Percentiles rank a stretch among this genome's conserved stretches.
These are phyloP conservation scores for Kalmanozyma brasiliensis DNA, from an alignment of 1,284 basidiomycete genomes.

Conservation along the genomic window DNA sequence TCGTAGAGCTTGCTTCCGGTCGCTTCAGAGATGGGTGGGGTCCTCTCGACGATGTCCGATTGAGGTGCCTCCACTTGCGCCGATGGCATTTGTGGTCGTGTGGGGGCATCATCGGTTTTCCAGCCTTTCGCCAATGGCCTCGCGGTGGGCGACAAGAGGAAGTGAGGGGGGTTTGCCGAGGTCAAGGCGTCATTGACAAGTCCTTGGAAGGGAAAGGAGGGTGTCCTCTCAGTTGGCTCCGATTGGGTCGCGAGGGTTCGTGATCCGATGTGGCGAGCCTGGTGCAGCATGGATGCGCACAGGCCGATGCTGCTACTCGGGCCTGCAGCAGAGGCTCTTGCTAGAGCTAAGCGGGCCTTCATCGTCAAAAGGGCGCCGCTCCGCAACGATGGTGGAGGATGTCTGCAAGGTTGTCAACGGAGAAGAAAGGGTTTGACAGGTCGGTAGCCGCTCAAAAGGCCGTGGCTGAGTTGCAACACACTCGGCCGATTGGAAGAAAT, in stretches of 20 bases:
- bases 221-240: neutral
- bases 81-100: neutral
- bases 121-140: neutral
- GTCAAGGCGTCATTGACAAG: constrained; percentile 20
- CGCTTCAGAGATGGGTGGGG: neutral
- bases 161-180: neutral
- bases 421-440: neutral
- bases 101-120: neutral
- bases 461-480: neutral
- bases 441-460: constrained; percentile 17
- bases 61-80: neutral
- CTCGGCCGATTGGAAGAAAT: constrained; percentile 48
- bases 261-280: neutral
- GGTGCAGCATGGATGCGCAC: no score
- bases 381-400: neutral
- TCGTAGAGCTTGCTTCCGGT: constrained; percentile 1
- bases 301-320: neutral
- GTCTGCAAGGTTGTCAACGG: constrained; percentile 6
- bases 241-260: constrained; percentile 1
- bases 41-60: neutral
- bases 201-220: constrained; percentile 14
- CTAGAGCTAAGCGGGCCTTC: no score
- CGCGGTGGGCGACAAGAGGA: constrained; percentile 5
- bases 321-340: no score
- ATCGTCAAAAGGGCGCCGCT: neutral